Evolutionary conservation across 345 rosid species (phyloP).

Genomic region (Pelargonium nanum): DNA sequence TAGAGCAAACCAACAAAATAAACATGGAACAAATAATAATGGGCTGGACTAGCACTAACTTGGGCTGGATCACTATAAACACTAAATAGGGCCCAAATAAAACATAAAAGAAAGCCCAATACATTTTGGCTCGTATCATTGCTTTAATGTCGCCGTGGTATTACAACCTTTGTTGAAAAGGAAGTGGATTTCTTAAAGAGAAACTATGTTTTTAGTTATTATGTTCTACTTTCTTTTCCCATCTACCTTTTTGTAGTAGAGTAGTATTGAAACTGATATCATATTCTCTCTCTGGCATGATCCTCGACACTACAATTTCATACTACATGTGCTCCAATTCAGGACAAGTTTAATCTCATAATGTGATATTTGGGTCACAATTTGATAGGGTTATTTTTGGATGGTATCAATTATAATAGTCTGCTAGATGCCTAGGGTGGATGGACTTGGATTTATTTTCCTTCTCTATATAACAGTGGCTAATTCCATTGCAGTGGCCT

Average conservation of each 20-base stretch:
- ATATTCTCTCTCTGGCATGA: no score
- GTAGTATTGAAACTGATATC: not conserved
- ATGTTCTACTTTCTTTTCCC: not conserved
- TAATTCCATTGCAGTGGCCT: constrained; percentile 67
- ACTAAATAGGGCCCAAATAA: no score
- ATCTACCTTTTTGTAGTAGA: not conserved
- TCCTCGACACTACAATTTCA: no score
- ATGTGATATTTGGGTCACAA: not conserved
- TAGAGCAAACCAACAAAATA: no score
- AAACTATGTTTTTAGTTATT: not conserved
- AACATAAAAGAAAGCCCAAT: no score
- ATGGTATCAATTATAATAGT: no score
- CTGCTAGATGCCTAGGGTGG: not conserved
- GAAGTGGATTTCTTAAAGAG: not conserved
- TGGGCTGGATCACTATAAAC: no score
- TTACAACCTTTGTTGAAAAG: no score
- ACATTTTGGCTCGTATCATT: no score
- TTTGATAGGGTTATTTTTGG: not conserved
- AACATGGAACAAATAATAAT: no score
- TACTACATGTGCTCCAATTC: not conserved
- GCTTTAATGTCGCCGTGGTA: no score
- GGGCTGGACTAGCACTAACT: no score
- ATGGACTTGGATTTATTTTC: not conserved
- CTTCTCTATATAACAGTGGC: not conserved
- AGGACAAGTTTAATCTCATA: not conserved